These are phyloP conservation scores for Pythium dissotocum DNA, from an alignment of 352 stramenopile species.

Conservation along the genomic window DNA sequence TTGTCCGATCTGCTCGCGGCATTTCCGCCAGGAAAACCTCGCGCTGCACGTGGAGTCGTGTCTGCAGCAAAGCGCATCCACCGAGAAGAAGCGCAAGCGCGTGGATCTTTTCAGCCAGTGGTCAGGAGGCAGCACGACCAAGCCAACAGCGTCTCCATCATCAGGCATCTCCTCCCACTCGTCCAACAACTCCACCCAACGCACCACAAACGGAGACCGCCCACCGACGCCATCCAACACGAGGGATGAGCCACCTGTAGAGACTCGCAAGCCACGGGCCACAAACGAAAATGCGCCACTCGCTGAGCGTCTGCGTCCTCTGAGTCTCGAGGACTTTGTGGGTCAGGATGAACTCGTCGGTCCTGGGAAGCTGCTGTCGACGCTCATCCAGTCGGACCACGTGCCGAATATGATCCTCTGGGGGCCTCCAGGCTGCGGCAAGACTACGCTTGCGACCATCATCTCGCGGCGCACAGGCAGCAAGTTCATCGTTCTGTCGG, in stretches of 20 bases:
- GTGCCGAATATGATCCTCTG: conserved; percentile 88
- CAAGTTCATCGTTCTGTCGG: conserved; percentile 77
- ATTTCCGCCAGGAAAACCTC: conserved; percentile 76
- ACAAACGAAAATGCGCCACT: conserved; percentile 43
- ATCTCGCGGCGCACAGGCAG: conserved; percentile 64
- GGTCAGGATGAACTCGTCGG: conserved; percentile 71
- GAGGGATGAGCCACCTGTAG: not conserved
- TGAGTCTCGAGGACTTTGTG: conserved; percentile 56
- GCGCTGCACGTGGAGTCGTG: conserved; percentile 73
- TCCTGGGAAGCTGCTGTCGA: conserved; percentile 54
- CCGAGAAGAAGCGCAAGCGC: conserved; percentile 59
- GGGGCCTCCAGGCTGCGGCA: conserved; percentile 85
- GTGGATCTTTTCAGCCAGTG: conserved; percentile 8
- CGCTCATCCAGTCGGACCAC: conserved; percentile 64
- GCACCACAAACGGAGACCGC: not conserved
- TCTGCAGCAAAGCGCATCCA: conserved; percentile 31
- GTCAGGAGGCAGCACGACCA: not conserved
- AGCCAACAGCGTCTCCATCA: conserved; percentile 1
- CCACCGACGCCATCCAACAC: not conserved
- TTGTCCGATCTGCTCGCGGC: conserved; percentile 78
- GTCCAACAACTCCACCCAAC: not conserved
- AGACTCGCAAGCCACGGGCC: not conserved
- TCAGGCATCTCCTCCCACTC: not conserved
- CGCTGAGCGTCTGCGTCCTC: conserved; percentile 76
- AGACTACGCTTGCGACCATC: conserved; percentile 82